Evolutionary conservation across 495 filamentous ascomycete genomes (phyloP).

Genomic region (Penicillium manginii): DNA sequence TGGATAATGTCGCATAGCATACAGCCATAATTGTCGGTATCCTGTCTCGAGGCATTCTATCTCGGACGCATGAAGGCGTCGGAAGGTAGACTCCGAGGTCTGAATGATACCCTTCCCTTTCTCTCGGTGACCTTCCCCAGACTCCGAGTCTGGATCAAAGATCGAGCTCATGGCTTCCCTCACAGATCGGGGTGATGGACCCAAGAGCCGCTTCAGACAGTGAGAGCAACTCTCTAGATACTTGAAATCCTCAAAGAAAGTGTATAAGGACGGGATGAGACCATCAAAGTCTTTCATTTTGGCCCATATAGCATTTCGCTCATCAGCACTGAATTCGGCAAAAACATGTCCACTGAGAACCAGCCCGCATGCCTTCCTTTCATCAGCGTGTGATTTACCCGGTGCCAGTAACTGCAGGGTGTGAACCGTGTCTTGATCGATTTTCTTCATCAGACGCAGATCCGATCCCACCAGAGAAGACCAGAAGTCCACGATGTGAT

Average conservation of each 20-base stretch:
- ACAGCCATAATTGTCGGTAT: slow-evolving; percentile 22
- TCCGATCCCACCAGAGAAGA: not conserved
- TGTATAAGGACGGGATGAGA: slow-evolving; percentile 37
- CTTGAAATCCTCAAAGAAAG: slow-evolving; percentile 41
- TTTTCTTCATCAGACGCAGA: no score
- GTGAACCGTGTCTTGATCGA: no score
- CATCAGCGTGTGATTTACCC: no score
- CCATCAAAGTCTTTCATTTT: slow-evolving; percentile 21
- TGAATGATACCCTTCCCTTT: slow-evolving; percentile 23
- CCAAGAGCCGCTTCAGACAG: slow-evolving; percentile 32
- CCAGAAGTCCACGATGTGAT: not conserved
- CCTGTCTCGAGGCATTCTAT: slow-evolving; percentile 19
- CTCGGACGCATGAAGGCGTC: not conserved
- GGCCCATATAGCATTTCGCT: slow-evolving; percentile 27
- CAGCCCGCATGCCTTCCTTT: no score
- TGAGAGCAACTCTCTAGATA: slow-evolving; percentile 31
- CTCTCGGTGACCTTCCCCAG: slow-evolving; percentile 6
- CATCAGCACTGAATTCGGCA: slow-evolving; percentile 26
- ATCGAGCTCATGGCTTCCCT: slow-evolving; percentile 14
- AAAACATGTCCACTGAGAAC: slow-evolving; percentile 24
- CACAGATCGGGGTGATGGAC: slow-evolving; percentile 6
- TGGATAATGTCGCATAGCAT: not conserved
- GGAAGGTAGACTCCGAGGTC: slow-evolving; percentile 29
- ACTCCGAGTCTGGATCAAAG: not conserved
- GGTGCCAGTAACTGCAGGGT: no score